Conservation (phyloP, 2,329 filamentous ascomycete genomes). For the Sclerotinia spermophila region DNA sequence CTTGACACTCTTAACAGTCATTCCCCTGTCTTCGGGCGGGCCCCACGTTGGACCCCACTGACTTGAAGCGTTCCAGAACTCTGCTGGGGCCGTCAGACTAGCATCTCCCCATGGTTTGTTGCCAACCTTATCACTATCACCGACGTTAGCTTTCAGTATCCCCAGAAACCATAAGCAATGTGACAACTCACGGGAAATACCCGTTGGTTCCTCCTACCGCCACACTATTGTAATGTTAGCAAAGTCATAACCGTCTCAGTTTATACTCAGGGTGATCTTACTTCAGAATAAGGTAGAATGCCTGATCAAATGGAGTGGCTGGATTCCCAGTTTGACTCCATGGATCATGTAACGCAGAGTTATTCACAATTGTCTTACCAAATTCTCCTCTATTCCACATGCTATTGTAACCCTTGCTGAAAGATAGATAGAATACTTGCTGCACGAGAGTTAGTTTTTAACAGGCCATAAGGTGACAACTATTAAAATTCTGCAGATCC, state of each 20-base stretch:
- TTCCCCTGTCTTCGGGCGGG: constrained; percentile 21
- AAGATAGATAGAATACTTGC: constrained; percentile 38
- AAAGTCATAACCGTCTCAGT: background rate
- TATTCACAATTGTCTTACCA: constrained; percentile 41
- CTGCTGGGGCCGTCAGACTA: constrained; percentile 40
- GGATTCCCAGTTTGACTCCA: constrained; percentile 39
- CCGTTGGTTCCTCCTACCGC: constrained; percentile 49
- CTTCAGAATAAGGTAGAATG: constrained; percentile 50
- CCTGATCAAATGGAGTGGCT: constrained; percentile 51
- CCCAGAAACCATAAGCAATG: background rate
- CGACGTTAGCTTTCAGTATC: constrained; percentile 19
- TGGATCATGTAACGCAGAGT: constrained; percentile 43
- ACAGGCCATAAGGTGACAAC: background rate
- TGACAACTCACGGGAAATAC: constrained; percentile 43
- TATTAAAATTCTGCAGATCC: constrained; percentile 25
- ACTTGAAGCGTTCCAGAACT: constrained; percentile 43
- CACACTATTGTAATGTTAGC: constrained; percentile 32
- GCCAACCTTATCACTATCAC: constrained; percentile 41
- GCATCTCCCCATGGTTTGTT: constrained; percentile 47
- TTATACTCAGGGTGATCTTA: background rate
- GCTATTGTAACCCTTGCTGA: constrained; percentile 26
- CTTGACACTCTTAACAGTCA: constrained; percentile 27
- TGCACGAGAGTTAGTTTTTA: constrained; percentile 34
- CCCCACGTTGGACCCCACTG: constrained; percentile 48
- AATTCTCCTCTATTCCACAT: constrained; percentile 44